Conservation (phyloP, 2,329 filamentous ascomycete genomes). For the Rosellinia necatrix region DNA sequence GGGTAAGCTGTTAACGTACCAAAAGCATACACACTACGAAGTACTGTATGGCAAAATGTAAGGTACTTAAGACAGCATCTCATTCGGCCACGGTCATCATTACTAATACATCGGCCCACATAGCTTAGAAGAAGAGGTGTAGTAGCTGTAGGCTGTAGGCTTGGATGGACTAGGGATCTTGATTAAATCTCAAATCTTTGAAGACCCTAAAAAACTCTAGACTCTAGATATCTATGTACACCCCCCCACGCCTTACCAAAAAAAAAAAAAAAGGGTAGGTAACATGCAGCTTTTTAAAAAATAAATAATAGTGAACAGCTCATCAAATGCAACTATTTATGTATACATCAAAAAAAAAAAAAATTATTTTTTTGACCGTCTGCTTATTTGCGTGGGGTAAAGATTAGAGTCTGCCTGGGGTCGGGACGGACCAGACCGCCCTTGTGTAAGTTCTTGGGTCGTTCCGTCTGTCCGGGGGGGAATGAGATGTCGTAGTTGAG, state of each 20-base stretch:
- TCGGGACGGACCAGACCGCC: slow-evolving; percentile 28
- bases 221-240: slow-evolving; percentile 18
- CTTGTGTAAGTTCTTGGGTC: slow-evolving; percentile 29
- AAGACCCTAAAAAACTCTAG: slow-evolving; percentile 22
- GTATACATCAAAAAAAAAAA: slow-evolving; percentile 12
- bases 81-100: background rate
- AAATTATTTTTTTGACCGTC: slow-evolving; percentile 6
- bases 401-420: slow-evolving; percentile 26
- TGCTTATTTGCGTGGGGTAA: slow-evolving; percentile 24
- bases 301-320: too few species aligned
- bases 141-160: too few species aligned
- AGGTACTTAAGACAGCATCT: too few species aligned
- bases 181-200: slow-evolving; percentile 19
- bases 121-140: too few species aligned
- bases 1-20: too few species aligned
- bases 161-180: too few species aligned
- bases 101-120: too few species aligned
- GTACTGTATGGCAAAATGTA: too few species aligned
- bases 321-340: slow-evolving; percentile 22
- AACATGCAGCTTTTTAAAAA: too few species aligned
- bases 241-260: slow-evolving; percentile 13
- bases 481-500: slow-evolving; percentile 28
- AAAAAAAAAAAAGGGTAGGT: too few species aligned
- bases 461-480: slow-evolving; percentile 26
- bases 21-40: too few species aligned